phyloP scores from a whole-genome alignment of 1,284 basidiomycete genomes.

The Ustilago vetiveriae region DNA sequence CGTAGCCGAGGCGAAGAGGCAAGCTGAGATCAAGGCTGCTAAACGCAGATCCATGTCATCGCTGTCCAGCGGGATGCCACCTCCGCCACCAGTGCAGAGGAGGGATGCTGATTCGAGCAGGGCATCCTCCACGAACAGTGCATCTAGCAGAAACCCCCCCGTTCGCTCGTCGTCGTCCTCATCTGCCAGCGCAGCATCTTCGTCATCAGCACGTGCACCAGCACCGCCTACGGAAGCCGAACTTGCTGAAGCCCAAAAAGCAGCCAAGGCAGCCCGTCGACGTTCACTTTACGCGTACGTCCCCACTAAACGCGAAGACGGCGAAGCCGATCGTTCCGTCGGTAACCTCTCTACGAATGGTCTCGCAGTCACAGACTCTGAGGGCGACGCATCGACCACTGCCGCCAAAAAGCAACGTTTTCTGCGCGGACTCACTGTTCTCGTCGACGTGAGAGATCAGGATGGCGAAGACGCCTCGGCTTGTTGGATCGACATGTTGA shows the following conservation, averaged over 20 bases:
- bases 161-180: neutral
- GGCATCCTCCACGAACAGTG: too few relatives aligned
- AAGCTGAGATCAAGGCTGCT: constrained; percentile 34
- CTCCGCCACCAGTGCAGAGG: constrained; percentile 10
- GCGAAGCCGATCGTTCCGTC: constrained; percentile 30
- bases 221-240: constrained; percentile 7
- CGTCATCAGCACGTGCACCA: neutral
- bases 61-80: constrained; percentile 42
- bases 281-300: constrained; percentile 48
- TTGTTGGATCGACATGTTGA: constrained; percentile 55
- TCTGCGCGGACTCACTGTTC: constrained; percentile 51
- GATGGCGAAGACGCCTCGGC: constrained; percentile 58
- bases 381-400: constrained; percentile 6
- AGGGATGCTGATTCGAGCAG: constrained; percentile 12
- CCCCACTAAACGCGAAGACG: constrained; percentile 38
- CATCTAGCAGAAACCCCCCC: neutral
- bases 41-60: constrained; percentile 41
- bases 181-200: neutral
- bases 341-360: constrained; percentile 36
- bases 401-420: constrained; percentile 22
- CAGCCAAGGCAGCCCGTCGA: constrained; percentile 43
- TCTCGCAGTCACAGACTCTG: constrained; percentile 13
- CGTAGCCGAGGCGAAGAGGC: constrained; percentile 30
- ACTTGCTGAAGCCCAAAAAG: constrained; percentile 29
- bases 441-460: constrained; percentile 59